These are phyloP conservation scores for Rhodotorula graminis DNA, from an alignment of 768 basidiomycete species.

Conservation along the genomic window DNA sequence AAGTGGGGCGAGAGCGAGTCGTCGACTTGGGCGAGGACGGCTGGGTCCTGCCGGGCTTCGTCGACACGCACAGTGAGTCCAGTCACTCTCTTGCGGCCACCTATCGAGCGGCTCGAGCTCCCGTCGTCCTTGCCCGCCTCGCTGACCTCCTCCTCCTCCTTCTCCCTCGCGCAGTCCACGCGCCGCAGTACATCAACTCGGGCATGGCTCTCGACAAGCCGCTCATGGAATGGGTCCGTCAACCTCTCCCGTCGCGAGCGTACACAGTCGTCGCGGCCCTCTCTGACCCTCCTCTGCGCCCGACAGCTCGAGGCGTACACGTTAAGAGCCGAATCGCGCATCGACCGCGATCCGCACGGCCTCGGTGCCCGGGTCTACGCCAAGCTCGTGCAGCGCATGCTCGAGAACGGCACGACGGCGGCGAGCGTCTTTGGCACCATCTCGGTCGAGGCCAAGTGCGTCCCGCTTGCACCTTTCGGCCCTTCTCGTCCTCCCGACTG, in stretches of 20 bases:
- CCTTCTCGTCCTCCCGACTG: background rate
- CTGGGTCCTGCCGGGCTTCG: slow-evolving; percentile 32
- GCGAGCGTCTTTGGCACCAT: slow-evolving; percentile 80
- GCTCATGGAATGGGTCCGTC: slow-evolving; percentile 42
- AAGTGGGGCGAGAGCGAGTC: background rate
- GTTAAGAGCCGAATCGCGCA: slow-evolving; percentile 69
- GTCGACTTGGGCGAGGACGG: slow-evolving; percentile 6
- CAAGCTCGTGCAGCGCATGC: slow-evolving; percentile 61
- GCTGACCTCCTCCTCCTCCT: background rate
- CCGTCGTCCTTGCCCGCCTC: too few relatives aligned
- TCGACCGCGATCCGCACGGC: slow-evolving; percentile 57
- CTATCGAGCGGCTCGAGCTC: too few relatives aligned
- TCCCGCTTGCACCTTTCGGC: background rate
- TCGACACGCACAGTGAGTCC: slow-evolving; percentile 37
- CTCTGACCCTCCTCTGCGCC: slow-evolving; percentile 40
- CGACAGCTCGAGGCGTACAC: slow-evolving; percentile 74
- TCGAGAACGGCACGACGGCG: slow-evolving; percentile 69
- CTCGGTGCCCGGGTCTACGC: slow-evolving; percentile 66
- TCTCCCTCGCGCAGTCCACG: slow-evolving; percentile 55
- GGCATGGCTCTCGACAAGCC: slow-evolving; percentile 74
- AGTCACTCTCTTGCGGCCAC: background rate
- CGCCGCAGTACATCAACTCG: slow-evolving; percentile 82
- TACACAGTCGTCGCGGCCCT: background rate
- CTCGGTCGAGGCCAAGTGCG: slow-evolving; percentile 73
- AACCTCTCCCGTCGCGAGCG: background rate